Base-by-base conservation (phyloP, 495 filamentous ascomycete genomes). In the Podospora sp. region DNA sequence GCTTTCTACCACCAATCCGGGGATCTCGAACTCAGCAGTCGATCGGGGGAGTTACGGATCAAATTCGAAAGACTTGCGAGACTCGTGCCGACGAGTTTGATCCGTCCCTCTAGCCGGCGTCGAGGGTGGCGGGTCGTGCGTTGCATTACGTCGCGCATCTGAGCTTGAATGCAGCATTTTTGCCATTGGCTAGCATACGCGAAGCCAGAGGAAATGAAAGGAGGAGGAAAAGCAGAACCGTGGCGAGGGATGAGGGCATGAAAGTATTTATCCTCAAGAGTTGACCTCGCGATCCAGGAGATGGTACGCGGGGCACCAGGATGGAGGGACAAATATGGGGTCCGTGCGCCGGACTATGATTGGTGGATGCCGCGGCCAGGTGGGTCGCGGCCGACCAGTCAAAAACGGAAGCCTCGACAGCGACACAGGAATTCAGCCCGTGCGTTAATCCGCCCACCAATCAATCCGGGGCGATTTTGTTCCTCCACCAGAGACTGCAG, bases 21-120 rank as follows among this genome's bases (percentile, higher is more conserved):
- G 55, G 9, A 58, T 58, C 55, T 58, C 55, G 25, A 58, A 58
- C 55, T 58, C 55, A 22, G 55, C 55, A 58, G 55, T 27, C 20
- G 25, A 58, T 58, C 20, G 55, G 25, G 55, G 25, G 29, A 33
- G 29, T 33, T 8, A 33, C 29, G 29, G 8, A n/a, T n/a, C n/a
- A n/a, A n/a, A n/a, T n/a, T n/a, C n/a, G n/a, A n/a, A n/a, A n/a
- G n/a, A n/a, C n/a, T n/a, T 33, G 29, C 29, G 29, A 33, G 29
- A 33, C 29, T 33, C 29, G 29, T 33, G 29, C 29, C 4, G 29
- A 33, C 29, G 29, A 33, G 29, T 33, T 33, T 33, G 8, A 33
- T 33, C 29, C 8, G 29, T 33, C 29, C 29, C 29, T 33, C 3
- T 33, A 33, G 8, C 29, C 29, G 29, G 29, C 4, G 29, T 33